A percentile compares a stretch with the other conserved stretches of the same genome.
Evolutionary conservation across 805 yeast genomes (phyloP).

Genomic region (Metschnikowia kofuensis): DNA sequence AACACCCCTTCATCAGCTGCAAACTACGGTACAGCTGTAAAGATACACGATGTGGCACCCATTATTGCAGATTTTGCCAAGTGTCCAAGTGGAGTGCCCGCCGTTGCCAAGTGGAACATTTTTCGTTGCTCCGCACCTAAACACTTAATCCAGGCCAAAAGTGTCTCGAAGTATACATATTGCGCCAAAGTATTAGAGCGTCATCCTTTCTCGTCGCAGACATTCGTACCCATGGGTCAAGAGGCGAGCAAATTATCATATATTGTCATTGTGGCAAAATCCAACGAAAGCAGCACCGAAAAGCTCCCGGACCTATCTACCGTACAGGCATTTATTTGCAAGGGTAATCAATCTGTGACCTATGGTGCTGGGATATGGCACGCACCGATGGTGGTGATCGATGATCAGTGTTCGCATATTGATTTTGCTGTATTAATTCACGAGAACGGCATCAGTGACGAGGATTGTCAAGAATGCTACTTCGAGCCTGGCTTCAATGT

Average conservation of each 20-base stretch:
- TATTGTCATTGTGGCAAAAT: conserved; percentile 76
- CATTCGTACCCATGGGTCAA: conserved; percentile 88
- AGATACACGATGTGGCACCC: conserved; percentile 70
- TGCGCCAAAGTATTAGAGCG: conserved; percentile 73
- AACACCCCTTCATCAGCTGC: conserved; percentile 51
- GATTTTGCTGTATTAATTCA: conserved; percentile 89
- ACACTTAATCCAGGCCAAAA: conserved; percentile 43
- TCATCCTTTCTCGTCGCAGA: conserved; percentile 86
- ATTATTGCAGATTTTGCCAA: conserved; percentile 49
- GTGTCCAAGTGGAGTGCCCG: conserved; percentile 45
- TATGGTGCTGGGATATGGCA: conserved; percentile 90
- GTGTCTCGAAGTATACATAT: conserved; percentile 28
- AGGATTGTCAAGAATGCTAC: conserved; percentile 79
- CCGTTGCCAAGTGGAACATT: conserved; percentile 74
- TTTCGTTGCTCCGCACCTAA: conserved; percentile 78
- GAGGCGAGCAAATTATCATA: conserved; percentile 48
- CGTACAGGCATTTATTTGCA: conserved; percentile 67
- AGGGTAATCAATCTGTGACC: conserved; percentile 85
- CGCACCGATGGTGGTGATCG: conserved; percentile 91
- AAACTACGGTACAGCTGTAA: conserved; percentile 92
- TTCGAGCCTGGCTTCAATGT: conserved; percentile 57
- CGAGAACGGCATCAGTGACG: conserved; percentile 75
- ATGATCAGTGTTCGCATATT: conserved; percentile 44
- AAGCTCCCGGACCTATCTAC: conserved; percentile 60
- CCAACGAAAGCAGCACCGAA: conserved; percentile 32